These are phyloP conservation scores for Venturia aucupariae DNA, from an alignment of 2,329 filamentous ascomycete genomes.

Conservation along the genomic window DNA sequence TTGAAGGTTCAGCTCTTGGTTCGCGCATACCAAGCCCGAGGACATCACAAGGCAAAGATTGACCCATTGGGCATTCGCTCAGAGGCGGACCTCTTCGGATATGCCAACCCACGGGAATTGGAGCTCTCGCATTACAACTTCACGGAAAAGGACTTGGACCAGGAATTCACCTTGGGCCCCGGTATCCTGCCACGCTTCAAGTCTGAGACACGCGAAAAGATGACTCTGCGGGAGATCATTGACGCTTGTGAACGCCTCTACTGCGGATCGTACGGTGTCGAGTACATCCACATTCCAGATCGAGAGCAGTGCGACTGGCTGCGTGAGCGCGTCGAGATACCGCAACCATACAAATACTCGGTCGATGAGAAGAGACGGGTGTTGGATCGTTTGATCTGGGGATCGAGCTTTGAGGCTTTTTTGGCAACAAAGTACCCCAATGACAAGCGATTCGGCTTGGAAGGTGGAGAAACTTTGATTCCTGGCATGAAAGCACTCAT, in stretches of 20 bases:
- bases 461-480: slow-evolving; percentile 93
- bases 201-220: slow-evolving; percentile 80
- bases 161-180: slow-evolving; percentile 83
- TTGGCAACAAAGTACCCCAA: slow-evolving; percentile 97
- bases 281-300: slow-evolving; percentile 98
- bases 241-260: slow-evolving; percentile 90
- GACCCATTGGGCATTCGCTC: slow-evolving; percentile 91
- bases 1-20: slow-evolving; percentile 96
- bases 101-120: slow-evolving; percentile 83
- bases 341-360: slow-evolving; percentile 91
- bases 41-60: slow-evolving; percentile 96
- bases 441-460: slow-evolving; percentile 97
- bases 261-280: slow-evolving; percentile 92
- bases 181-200: slow-evolving; percentile 94
- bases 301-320: slow-evolving; percentile 98
- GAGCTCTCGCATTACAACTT: slow-evolving; percentile 92
- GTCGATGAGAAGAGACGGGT: slow-evolving; percentile 98
- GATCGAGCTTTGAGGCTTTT: slow-evolving; percentile 94
- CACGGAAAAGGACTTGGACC: slow-evolving; percentile 84
- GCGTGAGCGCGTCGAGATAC: slow-evolving; percentile 86
- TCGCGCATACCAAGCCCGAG: slow-evolving; percentile 93
- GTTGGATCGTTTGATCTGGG: slow-evolving; percentile 96
- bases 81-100: slow-evolving; percentile 73
- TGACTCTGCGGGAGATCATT: slow-evolving; percentile 93
- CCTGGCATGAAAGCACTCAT: slow-evolving; percentile 99